Conservation (phyloP, 2,329 filamentous ascomycete genomes). For the Calonectria ilicicola region DNA sequence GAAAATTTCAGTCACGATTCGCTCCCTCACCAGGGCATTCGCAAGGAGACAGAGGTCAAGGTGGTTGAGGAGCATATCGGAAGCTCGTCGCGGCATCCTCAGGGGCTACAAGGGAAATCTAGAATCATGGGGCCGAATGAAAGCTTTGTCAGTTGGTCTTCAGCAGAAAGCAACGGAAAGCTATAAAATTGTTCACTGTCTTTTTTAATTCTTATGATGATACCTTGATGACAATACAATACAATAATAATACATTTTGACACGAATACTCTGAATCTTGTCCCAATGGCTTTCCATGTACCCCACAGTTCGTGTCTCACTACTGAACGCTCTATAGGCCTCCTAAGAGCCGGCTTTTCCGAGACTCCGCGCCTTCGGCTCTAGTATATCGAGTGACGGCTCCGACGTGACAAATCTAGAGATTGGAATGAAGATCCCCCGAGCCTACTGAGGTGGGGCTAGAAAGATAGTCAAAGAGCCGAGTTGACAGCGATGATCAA, state of each 20-base stretch:
- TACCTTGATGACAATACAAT: background rate
- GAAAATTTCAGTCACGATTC: conserved; percentile 21
- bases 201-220: background rate
- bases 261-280: too few species aligned
- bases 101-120: background rate
- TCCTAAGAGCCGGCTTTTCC: background rate
- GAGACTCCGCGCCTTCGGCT: background rate
- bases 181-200: background rate
- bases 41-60: conserved; percentile 27
- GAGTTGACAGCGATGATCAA: background rate
- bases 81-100: background rate
- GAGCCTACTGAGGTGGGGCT: background rate
- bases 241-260: background rate
- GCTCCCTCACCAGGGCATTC: conserved; percentile 17
- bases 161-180: background rate
- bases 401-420: too few species aligned
- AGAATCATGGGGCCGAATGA: background rate
- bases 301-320: background rate
- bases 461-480: background rate
- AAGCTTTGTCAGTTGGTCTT: background rate
- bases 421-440: background rate
- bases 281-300: background rate
- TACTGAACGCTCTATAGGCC: too few species aligned
- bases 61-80: background rate
- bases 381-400: background rate